Evolutionary conservation across 495 filamentous ascomycete species (phyloP), one percentile per base, ranked within the genome.

Genomic region (Penicillium silybi): DNA sequence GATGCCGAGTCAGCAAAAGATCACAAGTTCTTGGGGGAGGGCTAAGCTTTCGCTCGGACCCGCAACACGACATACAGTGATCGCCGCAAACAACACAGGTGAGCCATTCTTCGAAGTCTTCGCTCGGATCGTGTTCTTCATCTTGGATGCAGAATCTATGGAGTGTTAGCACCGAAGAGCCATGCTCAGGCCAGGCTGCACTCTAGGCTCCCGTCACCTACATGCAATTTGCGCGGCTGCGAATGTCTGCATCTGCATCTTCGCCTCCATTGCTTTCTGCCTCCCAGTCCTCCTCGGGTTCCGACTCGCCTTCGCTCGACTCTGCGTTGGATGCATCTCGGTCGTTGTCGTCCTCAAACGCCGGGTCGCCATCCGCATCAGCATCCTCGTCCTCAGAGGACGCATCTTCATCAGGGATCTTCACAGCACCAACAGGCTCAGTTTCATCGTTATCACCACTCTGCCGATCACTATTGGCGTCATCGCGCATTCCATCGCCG

Each of bases 71-170:
- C 90, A 68, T 72, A 97, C 92, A 87, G 74, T 95, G 89, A 67
- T 96, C 88, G 46, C 84, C 87, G 70, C 93, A 97, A 52, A 85
- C 80, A 50, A 69, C 72, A 66, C 92, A 97, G 47, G 86, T 73
- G 38, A 97, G 74, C 64, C 86, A 90, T 50, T 87, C 78, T 70
- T 97, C 93, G 66, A 87, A 97, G 52, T 96, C 92, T 50, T 88
- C 86, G 54, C 80, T 84, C 6, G 91, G 89, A 55, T 96, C 91
- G 55, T 93, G 73, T 46, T 92, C 88, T 70, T 95, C 91, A 59
- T 90, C 86, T 56, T 88, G 77, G 35, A 78, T 80, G 67, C 90
- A 96, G 65, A 88, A 91, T 54, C 83, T 87, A 53, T 52, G 11
- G 9, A n/a, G 23, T 52, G 49, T 72, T 40, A 73, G 65, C 52